Base-by-base conservation (phyloP, 805 yeast genomes). In the Teunomyces atbi region DNA sequence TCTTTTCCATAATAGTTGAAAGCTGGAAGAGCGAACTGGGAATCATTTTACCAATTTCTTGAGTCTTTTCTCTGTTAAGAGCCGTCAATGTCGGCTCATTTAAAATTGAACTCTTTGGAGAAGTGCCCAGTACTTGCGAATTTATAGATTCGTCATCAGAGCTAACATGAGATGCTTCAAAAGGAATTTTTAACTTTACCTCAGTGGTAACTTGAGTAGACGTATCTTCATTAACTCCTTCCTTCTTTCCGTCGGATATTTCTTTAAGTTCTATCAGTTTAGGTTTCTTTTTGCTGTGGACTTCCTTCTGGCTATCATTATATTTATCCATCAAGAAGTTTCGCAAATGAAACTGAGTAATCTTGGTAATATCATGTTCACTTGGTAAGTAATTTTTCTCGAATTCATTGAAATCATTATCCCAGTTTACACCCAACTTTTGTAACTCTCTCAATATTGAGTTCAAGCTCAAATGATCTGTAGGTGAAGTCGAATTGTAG, bases 301-400 rank as follows among this genome's bases (percentile, higher is more conserved):
- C 26, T 55, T 62, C 59, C 28, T 36, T 36, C 23, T 36, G 39
- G 15, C 16, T 20, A 11, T 53, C 46, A 37, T 50, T 61, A 34
- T 71, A 65, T 46, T 74, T 76, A 45, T 83, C 90, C 57, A 79
- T 66, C 54, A 92, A 83, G 41, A 91, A 74, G 53, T 84, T 86
- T 49, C 83, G 81, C 57, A 92, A 69, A 60, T 92, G 98, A 55
- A 84, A 84, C 3, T 96, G 86, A 1, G 99, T 91, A 37, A 94
- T 87, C 51, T 89, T 76, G 4, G 96, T 83, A 54, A 94, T 87
- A 74, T 94, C 99, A 57, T 84, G 88, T 62, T 94, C 98, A 6
- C 96, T 82, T 1, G 98, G 98, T 49, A 92, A 76, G 59, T 78
- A 94, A 16, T 76, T 75, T 37, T 77, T 76, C 49, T 88, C 97